Base-by-base conservation (phyloP, 2,329 filamentous ascomycete species). In the Dryadomyces sulphureus region DNA sequence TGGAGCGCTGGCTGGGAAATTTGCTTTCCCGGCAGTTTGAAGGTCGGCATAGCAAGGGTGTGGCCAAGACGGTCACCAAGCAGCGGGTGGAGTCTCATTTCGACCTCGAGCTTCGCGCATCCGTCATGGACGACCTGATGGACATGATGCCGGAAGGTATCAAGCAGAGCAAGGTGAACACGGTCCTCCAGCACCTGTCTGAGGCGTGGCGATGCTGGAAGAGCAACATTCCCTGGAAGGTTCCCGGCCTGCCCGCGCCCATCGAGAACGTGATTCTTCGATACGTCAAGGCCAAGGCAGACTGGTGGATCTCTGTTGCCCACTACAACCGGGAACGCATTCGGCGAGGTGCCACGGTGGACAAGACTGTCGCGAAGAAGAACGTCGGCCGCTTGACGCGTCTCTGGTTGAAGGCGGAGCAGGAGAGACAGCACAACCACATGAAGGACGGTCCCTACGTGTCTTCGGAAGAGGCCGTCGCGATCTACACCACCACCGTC, bases 71-170 rank as follows among this genome's bases (percentile, higher is more conserved):
- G 0, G 92, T 98, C 32, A 98, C 92, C 4, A 98, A 98, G 67
- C 92, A 98, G 66, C 86, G 92, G 66, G 92, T 98, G 6, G 92
- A 98, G 60, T 96, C 92, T 21, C 93, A 98, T 61, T 98, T 95
- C 59, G 92, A 98, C 65, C 73, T 98, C 47, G 92, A 98, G 65
- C 79, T 98, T 43, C 86, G 92, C 57, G 93, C 93, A 16, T 95
- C 92, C 0, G 92, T 98, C 53, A 98, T 98, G 90, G 88, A 90
- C 39, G 92, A 98, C 65, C 70, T 98, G 43, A 95, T 95, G 84
- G 92, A 98, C 59, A 98, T 98, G 93, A 98, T 98, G 92, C 92
- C 92, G 0, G 93, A 98, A 61, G 92, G 92, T 54, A 96, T 98
- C 68, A 95, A 95, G 64, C 92, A 98, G 62, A 98, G 92, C 69